These are phyloP conservation scores for Harrya chromipes DNA, from an alignment of 768 basidiomycete genomes.

Conservation along the genomic window DNA sequence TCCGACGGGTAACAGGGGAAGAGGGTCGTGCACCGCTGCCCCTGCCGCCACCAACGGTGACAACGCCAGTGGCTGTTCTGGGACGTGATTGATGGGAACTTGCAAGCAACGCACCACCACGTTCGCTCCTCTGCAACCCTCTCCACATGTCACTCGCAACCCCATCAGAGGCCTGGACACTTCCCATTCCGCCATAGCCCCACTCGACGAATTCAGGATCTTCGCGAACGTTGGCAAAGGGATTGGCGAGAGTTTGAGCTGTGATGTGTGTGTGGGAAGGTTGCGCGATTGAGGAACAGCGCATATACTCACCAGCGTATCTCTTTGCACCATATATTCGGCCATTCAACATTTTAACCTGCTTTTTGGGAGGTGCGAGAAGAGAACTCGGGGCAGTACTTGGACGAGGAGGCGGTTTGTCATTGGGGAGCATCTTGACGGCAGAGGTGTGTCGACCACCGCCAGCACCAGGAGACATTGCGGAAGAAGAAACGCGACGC, in stretches of 20 bases:
- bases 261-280: background rate
- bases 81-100: slow-evolving; percentile 5
- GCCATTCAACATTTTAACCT: slow-evolving; percentile 77
- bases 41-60: slow-evolving; percentile 16
- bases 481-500: slow-evolving; percentile 26
- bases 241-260: slow-evolving; percentile 44
- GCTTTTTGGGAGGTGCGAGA: slow-evolving; percentile 19
- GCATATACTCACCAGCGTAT: slow-evolving; percentile 20
- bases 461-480: slow-evolving; percentile 20
- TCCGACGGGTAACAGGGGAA: slow-evolving; percentile 11
- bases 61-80: slow-evolving; percentile 29
- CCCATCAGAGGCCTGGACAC: slow-evolving; percentile 32
- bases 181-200: slow-evolving; percentile 88
- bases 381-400: slow-evolving; percentile 12
- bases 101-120: slow-evolving; percentile 24
- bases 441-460: slow-evolving; percentile 28
- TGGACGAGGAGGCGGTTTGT: background rate
- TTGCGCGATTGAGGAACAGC: background rate
- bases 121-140: slow-evolving; percentile 25
- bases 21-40: slow-evolving; percentile 13
- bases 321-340: slow-evolving; percentile 67
- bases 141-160: slow-evolving; percentile 30
- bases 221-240: slow-evolving; percentile 60
- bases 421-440: slow-evolving; percentile 2
- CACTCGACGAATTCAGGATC: slow-evolving; percentile 88